Percentiles rank a stretch among this genome's conserved stretches.
Conservation (phyloP, 106 monocot genomes). For the Platanthera zijinensis region DNA sequence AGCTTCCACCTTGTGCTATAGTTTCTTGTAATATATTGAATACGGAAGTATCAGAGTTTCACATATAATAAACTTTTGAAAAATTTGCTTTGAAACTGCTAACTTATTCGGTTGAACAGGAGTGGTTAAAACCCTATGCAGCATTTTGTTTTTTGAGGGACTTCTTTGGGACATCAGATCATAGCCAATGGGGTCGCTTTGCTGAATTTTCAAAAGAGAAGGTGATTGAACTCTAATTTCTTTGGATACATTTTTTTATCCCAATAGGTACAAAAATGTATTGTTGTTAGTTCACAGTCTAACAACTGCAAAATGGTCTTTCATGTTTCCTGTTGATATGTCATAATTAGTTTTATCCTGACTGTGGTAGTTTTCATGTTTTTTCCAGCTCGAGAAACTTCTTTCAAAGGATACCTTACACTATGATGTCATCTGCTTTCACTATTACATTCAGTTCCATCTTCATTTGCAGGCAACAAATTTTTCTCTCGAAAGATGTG, state of each 20-base stretch:
- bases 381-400: slow-evolving; percentile 76
- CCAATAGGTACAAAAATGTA: background rate
- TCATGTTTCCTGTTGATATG: background rate
- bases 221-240: slow-evolving; percentile 18
- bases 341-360: background rate
- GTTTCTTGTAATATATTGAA: background rate
- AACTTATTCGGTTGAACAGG: slow-evolving; percentile 30
- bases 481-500: background rate
- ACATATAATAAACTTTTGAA: background rate
- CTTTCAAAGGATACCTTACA: slow-evolving; percentile 62
- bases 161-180: slow-evolving; percentile 96
- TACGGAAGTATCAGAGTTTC: background rate
- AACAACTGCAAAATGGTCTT: background rate
- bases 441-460: slow-evolving; percentile 92
- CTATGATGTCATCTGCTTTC: slow-evolving; percentile 76
- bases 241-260: background rate
- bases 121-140: slow-evolving; percentile 93
- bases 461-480: slow-evolving; percentile 64
- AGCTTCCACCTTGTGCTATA: background rate
- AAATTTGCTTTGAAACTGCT: slow-evolving; percentile 6
- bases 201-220: slow-evolving; percentile 69
- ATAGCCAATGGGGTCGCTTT: slow-evolving; percentile 87
- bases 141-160: slow-evolving; percentile 85
- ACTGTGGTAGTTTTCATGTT: background rate
- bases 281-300: background rate